Percentiles rank a stretch among this genome's conserved stretches.
These are phyloP conservation scores for Ramichloridium luteum DNA, from an alignment of 2,329 filamentous ascomycete species.

Conservation along the genomic window DNA sequence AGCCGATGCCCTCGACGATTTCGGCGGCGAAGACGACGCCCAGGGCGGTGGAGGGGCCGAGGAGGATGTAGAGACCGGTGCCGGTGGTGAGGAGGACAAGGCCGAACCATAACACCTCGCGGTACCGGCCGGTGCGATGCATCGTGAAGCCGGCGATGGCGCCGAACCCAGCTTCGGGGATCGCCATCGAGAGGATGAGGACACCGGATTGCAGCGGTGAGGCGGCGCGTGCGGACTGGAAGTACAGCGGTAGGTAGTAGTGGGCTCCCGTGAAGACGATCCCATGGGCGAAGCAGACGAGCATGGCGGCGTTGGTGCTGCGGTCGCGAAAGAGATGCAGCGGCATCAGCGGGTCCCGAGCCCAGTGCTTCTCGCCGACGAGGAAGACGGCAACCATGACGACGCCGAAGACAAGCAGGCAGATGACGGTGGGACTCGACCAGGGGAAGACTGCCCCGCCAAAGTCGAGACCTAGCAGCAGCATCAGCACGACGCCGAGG, in stretches of 20 bases:
- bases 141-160: conserved; percentile 38
- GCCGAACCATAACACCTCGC: conserved; percentile 36
- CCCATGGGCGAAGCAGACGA: conserved; percentile 36
- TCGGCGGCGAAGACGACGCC: conserved; percentile 36
- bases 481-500: conserved; percentile 38
- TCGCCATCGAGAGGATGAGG: conserved; percentile 49
- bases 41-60: conserved; percentile 24
- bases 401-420: conserved; percentile 40
- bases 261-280: conserved; percentile 50
- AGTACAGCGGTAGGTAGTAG: conserved; percentile 64
- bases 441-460: conserved; percentile 42
- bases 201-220: conserved; percentile 49
- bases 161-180: conserved; percentile 33
- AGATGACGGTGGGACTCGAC: conserved; percentile 43
- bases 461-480: conserved; percentile 43
- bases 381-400: conserved; percentile 42
- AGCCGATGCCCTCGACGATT: conserved; percentile 39
- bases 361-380: conserved; percentile 50
- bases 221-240: conserved; percentile 54
- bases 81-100: conserved; percentile 32
- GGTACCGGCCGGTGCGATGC: conserved; percentile 39
- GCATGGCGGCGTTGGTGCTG: conserved; percentile 47
- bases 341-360: conserved; percentile 57
- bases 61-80: conserved; percentile 35
- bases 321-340: conserved; percentile 45